Evolutionary conservation across 352 stramenopile species (phyloP), one percentile per base, ranked within the genome.

Genomic region (Globisporangium orthogonon): DNA sequence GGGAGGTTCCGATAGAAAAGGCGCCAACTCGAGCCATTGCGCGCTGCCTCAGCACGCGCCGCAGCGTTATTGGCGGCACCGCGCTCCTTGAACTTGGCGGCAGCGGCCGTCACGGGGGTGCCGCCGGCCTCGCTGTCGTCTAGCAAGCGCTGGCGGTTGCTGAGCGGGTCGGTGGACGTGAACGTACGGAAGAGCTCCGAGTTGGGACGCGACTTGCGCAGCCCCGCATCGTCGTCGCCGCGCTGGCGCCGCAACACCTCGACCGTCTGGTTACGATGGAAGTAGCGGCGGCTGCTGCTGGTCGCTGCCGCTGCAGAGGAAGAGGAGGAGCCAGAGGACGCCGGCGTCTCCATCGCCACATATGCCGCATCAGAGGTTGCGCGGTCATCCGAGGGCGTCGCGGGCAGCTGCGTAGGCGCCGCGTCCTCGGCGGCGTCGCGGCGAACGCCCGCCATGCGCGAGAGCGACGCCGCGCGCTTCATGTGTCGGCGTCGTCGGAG

Each of bases 251-350:
- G 72, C 23, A 91, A 54, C 49, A 89, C 77, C 17, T 91, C 78
- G 9, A 89, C 77, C 0, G 82, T 91, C 51, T 89, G 82, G 61
- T 91, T 76, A 39, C 82, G 82, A 52, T 84, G 69, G 50, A 91
- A 91, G 52, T 81, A 74, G 43, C 61, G 65, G 58, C 45, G 58
- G 46, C 58, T 64, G 29, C 49, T 50, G 45, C 50, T 56, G 39
- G 28, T 48, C 18, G 43, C 9, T 4, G 41, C 7, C 37, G 37
- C 37, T 5, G 37, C 10, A 13, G 37, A 15, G 4, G 43, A 29
- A 15, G 43, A 48, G 15, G 43, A 29, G 17, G 40, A 54, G 30
- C 44, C 63, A 23, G 29, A 50, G 44, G 41, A 28, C 50, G 23
- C 23, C 23, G 30, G 66, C 23, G 73, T 41, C 44, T 65, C 61